phyloP scores from a whole-genome alignment of 2,329 filamentous ascomycete species.

The Chaetomium sp. region DNA sequence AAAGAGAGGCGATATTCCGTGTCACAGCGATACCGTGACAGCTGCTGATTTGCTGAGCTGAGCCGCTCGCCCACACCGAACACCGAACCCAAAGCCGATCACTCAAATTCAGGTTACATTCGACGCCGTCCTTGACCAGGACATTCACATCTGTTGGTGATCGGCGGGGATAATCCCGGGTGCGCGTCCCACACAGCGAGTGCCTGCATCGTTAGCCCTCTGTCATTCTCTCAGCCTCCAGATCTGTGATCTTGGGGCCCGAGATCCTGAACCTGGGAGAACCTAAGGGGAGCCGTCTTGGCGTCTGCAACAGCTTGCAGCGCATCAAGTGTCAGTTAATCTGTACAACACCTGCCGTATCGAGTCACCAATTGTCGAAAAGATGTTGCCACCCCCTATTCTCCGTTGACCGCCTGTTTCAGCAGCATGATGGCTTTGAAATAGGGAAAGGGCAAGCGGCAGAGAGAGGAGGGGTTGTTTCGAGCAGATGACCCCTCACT shows the following conservation, averaged over 20 bases:
- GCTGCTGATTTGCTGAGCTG: neutral
- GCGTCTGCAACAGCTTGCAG: neutral
- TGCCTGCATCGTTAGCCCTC: neutral
- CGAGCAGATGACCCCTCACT: neutral
- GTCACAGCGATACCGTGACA: neutral
- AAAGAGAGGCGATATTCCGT: neutral
- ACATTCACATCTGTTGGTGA: conserved; percentile 2
- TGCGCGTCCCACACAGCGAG: neutral
- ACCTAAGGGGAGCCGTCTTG: conserved; percentile 1
- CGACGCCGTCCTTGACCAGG: neutral
- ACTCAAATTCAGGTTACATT: conserved; percentile 6
- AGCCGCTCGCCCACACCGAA: neutral
- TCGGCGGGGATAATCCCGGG: conserved; percentile 14
- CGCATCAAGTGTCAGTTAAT: neutral
- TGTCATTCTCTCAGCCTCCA: neutral
- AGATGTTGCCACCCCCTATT: conserved; percentile 7
- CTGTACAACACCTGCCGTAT: conserved; percentile 8
- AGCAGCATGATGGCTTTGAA: neutral
- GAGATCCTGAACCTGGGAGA: neutral
- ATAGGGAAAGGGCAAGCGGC: neutral
- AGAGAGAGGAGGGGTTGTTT: neutral
- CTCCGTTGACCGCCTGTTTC: neutral
- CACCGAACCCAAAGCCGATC: conserved; percentile 11
- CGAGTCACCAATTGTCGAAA: neutral
- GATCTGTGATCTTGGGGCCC: conserved; percentile 1